These are phyloP conservation scores for Termitomyces sp. DNA, from an alignment of 1,284 basidiomycete genomes.

Conservation along the genomic window DNA sequence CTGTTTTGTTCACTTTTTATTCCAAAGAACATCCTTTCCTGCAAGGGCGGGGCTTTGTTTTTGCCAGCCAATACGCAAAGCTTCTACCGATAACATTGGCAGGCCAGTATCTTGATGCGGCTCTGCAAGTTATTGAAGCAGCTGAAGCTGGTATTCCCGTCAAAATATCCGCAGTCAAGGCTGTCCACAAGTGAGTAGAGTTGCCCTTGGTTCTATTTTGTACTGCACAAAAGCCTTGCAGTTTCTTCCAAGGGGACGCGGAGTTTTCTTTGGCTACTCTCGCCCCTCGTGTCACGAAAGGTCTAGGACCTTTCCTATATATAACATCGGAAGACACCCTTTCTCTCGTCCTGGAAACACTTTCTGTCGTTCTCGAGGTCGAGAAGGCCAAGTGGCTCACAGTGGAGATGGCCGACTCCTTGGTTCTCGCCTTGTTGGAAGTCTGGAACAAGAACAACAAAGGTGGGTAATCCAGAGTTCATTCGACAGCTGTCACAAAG, in stretches of 20 bases:
- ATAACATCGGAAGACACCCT: slow-evolving; percentile 84
- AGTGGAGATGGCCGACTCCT: slow-evolving; percentile 53
- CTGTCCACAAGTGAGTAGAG: slow-evolving; percentile 73
- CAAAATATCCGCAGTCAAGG: slow-evolving; percentile 91
- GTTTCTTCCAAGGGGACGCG: slow-evolving; percentile 65
- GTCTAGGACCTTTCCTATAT: slow-evolving; percentile 80
- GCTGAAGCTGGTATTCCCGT: slow-evolving; percentile 71
- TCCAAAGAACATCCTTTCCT: slow-evolving; percentile 77
- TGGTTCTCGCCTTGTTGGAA: slow-evolving; percentile 64
- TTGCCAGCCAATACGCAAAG: slow-evolving; percentile 85
- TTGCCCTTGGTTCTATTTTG: not conserved
- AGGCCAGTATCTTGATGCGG: slow-evolving; percentile 82
- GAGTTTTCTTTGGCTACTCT: slow-evolving; percentile 57
- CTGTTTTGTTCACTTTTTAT: not conserved
- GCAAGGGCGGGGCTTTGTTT: slow-evolving; percentile 92
- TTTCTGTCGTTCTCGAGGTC: slow-evolving; percentile 74
- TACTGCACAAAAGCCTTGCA: slow-evolving; percentile 22
- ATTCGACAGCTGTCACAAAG: not conserved
- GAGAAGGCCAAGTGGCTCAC: slow-evolving; percentile 70
- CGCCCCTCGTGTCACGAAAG: slow-evolving; percentile 73
- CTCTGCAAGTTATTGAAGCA: slow-evolving; percentile 81
- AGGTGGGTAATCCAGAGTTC: slow-evolving; percentile 38
- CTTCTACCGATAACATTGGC: slow-evolving; percentile 69
- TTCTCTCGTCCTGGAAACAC: slow-evolving; percentile 84
- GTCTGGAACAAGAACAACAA: slow-evolving; percentile 84